Base-by-base conservation (phyloP, 192 early-diverging fungal species). In the Rhizoclosmatium globosum region DNA sequence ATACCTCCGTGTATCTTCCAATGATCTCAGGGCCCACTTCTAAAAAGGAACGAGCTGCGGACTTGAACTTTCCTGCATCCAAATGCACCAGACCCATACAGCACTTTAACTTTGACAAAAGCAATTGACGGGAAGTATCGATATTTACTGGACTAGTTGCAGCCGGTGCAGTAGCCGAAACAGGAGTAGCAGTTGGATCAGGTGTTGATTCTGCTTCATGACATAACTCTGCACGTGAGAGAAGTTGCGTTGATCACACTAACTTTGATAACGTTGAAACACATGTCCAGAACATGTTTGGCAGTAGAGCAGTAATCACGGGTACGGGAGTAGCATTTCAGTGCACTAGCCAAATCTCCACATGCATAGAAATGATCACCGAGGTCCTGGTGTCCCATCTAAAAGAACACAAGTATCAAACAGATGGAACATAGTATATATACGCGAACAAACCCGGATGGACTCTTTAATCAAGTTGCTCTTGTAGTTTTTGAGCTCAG, bases 331-430 rank as follows among this genome's bases (percentile, higher is more conserved):
- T 93, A 97, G 46, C 81, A 88, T 64, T 92, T 92, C 38, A 92
- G 79, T 0, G 95, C 93, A 15, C 83, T 83, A 1, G 76, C 69
- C 64, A 94, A 79, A 56, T 95, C 92, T 11, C 95, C 95, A 73
- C 87, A 86, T 4, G 82, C 82, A 80, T 91, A 94, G 77, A 88
- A 91, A 64, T 93, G 93, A 65, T 94, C 93, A 2, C 93, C 95
- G 13, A 96, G 86, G 50, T 96, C 93, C 45, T 88, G 92, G 74
- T 93, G 87, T 38, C 90, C 93, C 91, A 95, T 92, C 93, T 95
- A 77, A 6, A 11, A 47, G n/a, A 6, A 71, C 11, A 44, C 47
- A 56, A 38, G 21, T 2, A 57, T 43, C 11, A 44, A 21, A 42
- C 39, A 0, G 9, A 21, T n/a, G 53, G 53, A 19, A 11, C 4